phyloP scores from a whole-genome alignment of 2,329 filamentous ascomycete species.

The Alternaria triticina region DNA sequence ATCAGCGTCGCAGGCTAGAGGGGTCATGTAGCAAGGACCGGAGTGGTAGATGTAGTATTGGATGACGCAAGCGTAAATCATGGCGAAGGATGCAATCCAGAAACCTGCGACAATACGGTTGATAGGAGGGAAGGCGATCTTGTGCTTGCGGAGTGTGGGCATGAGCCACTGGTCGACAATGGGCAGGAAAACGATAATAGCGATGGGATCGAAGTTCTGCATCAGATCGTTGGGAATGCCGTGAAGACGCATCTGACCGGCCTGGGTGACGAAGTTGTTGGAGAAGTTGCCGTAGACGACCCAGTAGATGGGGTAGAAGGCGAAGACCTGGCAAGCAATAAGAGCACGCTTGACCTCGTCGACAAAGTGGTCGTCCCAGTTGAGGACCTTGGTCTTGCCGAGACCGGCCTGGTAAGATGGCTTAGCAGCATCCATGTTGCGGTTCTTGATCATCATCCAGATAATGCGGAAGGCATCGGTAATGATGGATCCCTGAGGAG shows the following conservation, averaged over 20 bases:
- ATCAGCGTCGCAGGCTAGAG: constrained; percentile 40
- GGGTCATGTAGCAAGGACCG: constrained; percentile 59
- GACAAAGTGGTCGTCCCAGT: constrained; percentile 75
- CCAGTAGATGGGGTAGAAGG: constrained; percentile 57
- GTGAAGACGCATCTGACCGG: constrained; percentile 52
- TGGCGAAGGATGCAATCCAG: constrained; percentile 59
- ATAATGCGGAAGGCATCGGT: constrained; percentile 63
- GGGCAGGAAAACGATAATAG: constrained; percentile 56
- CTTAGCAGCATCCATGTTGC: constrained; percentile 68
- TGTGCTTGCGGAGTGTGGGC: constrained; percentile 50
- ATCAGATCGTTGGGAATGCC: constrained; percentile 57
- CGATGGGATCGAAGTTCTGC: constrained; percentile 56
- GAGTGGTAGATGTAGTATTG: constrained; percentile 64
- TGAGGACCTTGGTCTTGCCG: constrained; percentile 50
- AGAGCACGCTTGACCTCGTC: constrained; percentile 73
- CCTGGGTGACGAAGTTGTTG: constrained; percentile 56
- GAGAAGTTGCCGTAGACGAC: constrained; percentile 52
- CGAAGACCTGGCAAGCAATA: constrained; percentile 72
- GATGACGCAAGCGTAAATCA: constrained; percentile 63
- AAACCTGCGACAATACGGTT: constrained; percentile 61
- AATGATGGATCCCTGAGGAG: constrained; percentile 48
- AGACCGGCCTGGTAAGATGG: constrained; percentile 67
- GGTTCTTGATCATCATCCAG: constrained; percentile 62
- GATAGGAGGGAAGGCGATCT: constrained; percentile 57
- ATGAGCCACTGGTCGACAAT: constrained; percentile 53